Evolutionary conservation across 495 filamentous ascomycete species (phyloP), one percentile per base, ranked within the genome.

Genomic region (Penicillium nucicola): DNA sequence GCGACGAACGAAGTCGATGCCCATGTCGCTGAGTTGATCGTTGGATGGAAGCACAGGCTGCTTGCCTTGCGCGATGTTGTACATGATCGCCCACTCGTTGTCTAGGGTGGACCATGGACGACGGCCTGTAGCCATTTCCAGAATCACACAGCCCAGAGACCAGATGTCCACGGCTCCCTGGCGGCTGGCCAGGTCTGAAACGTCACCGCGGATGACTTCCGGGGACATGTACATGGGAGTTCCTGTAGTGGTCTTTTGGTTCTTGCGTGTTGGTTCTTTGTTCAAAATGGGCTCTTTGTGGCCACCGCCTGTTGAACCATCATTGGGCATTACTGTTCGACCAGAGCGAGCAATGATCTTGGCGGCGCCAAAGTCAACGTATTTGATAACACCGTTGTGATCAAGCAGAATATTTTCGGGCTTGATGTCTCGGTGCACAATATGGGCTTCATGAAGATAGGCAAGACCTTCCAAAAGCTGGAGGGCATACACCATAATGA

Each of bases 161-260:
- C 93, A 98, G 49, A 97, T 84, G 66, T 98, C 93, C 46, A 95
- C 90, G n/a, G 91, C 87, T 23, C 92, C 91, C 53, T 90, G 87
- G 79, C 89, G 74, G 49, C 75, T 65, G 49, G 70, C 64, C 17
- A 75, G 48, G 28, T 65, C 55, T 39, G 60, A 22, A 50, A 84
- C 83, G 43, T 87, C 83, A 30, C 93, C 93, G 57, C 89, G 92
- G 70, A 98, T 97, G 38, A 96, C 90, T 74, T 98, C 93, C 18
- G 93, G 93, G 13, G 95, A 97, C 93, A 98, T 98, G 76, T 98
- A 98, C 93, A 98, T 98, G 19, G 93, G 93, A 31, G 93, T 98
- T 53, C 93, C 93, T 8, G 90, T 95, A 86, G 96, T 97, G 34
- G 88, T 90, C 64, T 89, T 89, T 64, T 95, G 89, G 53, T 88